Evolutionary conservation across 257 asterid genomes (phyloP), one percentile per base, ranked within the genome.

Genomic region (Fraxinus quadrangulata): DNA sequence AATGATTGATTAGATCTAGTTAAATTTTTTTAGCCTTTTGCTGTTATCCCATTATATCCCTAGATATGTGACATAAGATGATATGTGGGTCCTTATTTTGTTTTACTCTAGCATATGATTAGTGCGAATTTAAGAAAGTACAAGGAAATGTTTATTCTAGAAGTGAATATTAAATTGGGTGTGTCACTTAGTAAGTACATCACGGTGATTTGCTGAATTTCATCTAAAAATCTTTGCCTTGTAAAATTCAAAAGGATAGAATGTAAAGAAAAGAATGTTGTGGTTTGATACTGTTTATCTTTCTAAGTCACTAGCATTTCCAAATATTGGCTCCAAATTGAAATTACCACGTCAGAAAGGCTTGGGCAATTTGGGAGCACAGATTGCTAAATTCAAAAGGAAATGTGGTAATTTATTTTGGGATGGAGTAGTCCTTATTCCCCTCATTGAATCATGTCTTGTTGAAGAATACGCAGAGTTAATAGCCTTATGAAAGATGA

Each of bases 401-500:
- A 67, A 73, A 73, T 11, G 16, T 24, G 37, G 8, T 17, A 30
- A 37, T 63, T 65, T 1, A 2, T 63, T 75, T 42, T 75, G 45
- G n/a, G 47, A 56, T 21, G n/a, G 71, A 66, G n/a, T 63, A 42
- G 45, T 78, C 67, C 73, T 19, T 71, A 33, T 9, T 74, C 21
- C 19, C 47, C 31, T 42, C 23, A 9, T 19, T 31, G 59, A 68
- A 72, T 66, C 76, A 26, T 12, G n/a, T 79, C 66, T 74, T 74
- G 39, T 59, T 68, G 28, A 67, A 6, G 13, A n/a, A 66, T 49
- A 51, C n/a, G 33, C 42, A 24, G 71, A 26, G 70, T 54, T 45
- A 17, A 49, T 54, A 71, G 67, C 26, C 56, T 63, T 49, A 47
- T 39, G n/a, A 54, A 54, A 54, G 65, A 54, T 2, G 31, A 31